phyloP scores from a whole-genome alignment of 495 filamentous ascomycete genomes.

The Alectoria sarmentosa region DNA sequence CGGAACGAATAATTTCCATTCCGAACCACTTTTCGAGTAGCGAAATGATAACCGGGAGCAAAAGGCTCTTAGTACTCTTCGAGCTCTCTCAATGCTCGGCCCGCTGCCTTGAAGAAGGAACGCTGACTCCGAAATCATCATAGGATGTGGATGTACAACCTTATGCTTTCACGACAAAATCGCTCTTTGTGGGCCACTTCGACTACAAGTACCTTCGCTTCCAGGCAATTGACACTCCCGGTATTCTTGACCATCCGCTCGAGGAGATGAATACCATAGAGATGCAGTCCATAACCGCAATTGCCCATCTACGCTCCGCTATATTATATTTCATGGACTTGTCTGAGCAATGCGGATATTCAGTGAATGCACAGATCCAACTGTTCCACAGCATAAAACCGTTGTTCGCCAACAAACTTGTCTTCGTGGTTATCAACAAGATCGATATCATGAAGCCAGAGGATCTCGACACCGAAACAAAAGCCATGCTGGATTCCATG shows the following conservation, averaged over 20 bases:
- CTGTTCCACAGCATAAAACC: slow-evolving; percentile 95
- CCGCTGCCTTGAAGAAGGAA: not conserved
- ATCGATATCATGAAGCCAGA: slow-evolving; percentile 86
- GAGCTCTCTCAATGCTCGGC: not conserved
- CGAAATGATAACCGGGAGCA: not conserved
- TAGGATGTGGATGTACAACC: slow-evolving; percentile 92
- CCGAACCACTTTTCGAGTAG: not conserved
- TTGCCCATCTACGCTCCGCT: slow-evolving; percentile 89
- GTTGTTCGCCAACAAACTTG: slow-evolving; percentile 92
- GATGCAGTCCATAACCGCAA: slow-evolving; percentile 96
- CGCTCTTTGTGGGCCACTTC: slow-evolving; percentile 94
- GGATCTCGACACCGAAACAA: slow-evolving; percentile 75
- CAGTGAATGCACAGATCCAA: slow-evolving; percentile 80
- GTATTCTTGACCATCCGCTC: slow-evolving; percentile 93
- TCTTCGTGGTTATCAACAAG: slow-evolving; percentile 97
- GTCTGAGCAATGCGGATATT: slow-evolving; percentile 96
- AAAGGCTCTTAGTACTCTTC: not conserved
- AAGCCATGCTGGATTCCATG: slow-evolving; percentile 69
- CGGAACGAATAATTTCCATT: too few relatives aligned
- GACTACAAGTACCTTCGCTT: slow-evolving; percentile 98
- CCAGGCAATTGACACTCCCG: slow-evolving; percentile 83
- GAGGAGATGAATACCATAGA: slow-evolving; percentile 99
- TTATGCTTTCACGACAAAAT: slow-evolving; percentile 98
- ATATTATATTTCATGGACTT: slow-evolving; percentile 98
- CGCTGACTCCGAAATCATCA: not conserved